Percentiles rank a stretch among this genome's conserved stretches.
phyloP scores from a whole-genome alignment of 106 monocot species.

The Alisma plantagoaquatica region DNA sequence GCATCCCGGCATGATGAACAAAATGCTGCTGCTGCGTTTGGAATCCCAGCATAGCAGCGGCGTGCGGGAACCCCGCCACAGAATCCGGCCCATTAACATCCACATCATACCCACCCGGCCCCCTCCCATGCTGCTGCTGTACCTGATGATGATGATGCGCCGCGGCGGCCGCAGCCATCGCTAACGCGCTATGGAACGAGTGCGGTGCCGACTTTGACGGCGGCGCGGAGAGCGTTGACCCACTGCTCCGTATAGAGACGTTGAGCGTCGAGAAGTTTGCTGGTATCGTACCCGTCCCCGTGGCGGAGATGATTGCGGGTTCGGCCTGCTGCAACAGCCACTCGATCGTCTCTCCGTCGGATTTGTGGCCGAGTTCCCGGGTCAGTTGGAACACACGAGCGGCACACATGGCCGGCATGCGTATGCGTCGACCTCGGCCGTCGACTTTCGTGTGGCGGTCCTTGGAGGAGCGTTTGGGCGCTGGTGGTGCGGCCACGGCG shows the following conservation, averaged over 20 bases:
- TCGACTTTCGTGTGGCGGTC: conserved; percentile 91
- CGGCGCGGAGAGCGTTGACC: conserved; percentile 28
- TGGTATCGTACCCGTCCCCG: conserved; percentile 81
- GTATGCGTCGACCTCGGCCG: conserved; percentile 70
- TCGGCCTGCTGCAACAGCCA: conserved; percentile 89
- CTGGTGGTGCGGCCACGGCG: too few relatives aligned
- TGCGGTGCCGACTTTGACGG: conserved; percentile 22
- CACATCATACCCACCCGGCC: conserved; percentile 6
- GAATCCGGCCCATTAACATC: too few relatives aligned
- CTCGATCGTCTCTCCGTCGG: conserved; percentile 88
- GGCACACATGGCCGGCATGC: conserved; percentile 81
- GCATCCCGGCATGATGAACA: too few relatives aligned
- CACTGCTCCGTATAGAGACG: conserved; percentile 50
- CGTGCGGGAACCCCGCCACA: conserved; percentile 3
- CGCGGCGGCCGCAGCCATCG: conserved; percentile 19
- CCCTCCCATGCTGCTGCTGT: too few relatives aligned
- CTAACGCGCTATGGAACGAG: conserved; percentile 37
- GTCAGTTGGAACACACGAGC: conserved; percentile 87
- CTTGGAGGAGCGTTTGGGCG: conserved; percentile 51
- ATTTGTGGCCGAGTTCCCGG: conserved; percentile 75
- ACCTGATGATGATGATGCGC: conserved; percentile 26
- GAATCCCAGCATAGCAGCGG: conserved; percentile 35
- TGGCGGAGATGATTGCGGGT: conserved; percentile 76
- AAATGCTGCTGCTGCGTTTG: conserved; percentile 33
- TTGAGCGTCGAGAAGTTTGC: conserved; percentile 76